Evolutionary conservation across 2,329 filamentous ascomycete genomes (phyloP), one percentile per base, ranked within the genome.

Genomic region (Ophiocordyceps camponoti-saundersi): DNA sequence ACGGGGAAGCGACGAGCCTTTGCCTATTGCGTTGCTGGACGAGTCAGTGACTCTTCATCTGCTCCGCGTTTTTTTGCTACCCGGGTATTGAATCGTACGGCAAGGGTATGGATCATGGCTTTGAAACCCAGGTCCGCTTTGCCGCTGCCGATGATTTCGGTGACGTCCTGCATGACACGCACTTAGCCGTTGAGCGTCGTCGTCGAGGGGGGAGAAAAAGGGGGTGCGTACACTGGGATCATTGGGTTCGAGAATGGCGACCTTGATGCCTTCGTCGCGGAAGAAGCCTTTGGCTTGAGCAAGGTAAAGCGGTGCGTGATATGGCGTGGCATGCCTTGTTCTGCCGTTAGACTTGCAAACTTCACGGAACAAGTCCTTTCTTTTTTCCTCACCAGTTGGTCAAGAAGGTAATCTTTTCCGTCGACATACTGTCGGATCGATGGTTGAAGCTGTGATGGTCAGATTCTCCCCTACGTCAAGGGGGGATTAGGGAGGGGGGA

Each of bases 361-460:
- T n/a, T n/a, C 8, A 26, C 23, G n/a, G 32, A 36, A n/a, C 5
- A 16, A 13, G 11, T 4, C 6, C 32, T 3, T 6, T 5, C 13
- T 2, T 8, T 26, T 32, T 11, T 13, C 30, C 52, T 61, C 76
- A 86, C 83, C 83, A 88, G 73, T 88, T 87, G 67, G 82, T 84
- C 62, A 87, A 71, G 68, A 87, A 88, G 46, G 82, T 87, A 59
- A 88, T 86, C 78, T 87, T 87, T 62, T 87, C 82, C 64, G 81
- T 85, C 61, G 82, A 78, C 82, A 87, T 87, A 51, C 61, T 74
- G 67, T 61, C 57, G 62, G 59, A 62, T 67, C 62, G 66, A 62
- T 59, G 55, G 52, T 45, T 55, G 59, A 58, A 58, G 61, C 69
- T 77, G 59, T 56, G 53, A 51, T 54, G 58, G 68, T 77, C 62